phyloP scores from a whole-genome alignment of 129 eudicot species.

The Tagetes patula region DNA sequence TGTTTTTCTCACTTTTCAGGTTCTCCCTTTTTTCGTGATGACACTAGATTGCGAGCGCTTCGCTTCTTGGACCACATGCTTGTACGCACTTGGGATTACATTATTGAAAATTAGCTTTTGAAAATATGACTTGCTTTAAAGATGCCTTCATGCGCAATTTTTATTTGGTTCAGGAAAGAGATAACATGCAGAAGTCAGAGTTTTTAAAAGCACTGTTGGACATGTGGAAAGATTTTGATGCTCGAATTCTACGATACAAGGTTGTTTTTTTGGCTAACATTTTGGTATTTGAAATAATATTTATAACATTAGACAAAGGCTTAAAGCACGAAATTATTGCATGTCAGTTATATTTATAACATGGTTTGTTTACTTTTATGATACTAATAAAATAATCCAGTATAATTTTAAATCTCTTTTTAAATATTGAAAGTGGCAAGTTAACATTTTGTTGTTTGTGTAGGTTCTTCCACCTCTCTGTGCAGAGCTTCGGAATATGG shows the following conservation, averaged over 20 bases:
- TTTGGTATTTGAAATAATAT: conserved; percentile 9
- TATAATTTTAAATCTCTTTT: neutral
- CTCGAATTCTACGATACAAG: conserved; percentile 97
- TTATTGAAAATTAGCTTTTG: conserved; percentile 8
- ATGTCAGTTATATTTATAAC: conserved; percentile 16
- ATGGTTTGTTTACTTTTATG: neutral
- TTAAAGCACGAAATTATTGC: conserved; percentile 9
- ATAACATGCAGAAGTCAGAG: conserved; percentile 97
- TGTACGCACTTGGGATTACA: conserved; percentile 49
- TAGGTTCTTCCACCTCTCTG: conserved; percentile 99
- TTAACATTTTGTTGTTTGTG: conserved; percentile 22
- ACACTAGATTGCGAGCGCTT: conserved; percentile 98
- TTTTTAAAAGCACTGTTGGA: conserved; percentile 87
- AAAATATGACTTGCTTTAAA: conserved; percentile 26
- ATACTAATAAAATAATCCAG: neutral
- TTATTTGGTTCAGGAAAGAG: conserved; percentile 71
- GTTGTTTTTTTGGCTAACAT: conserved; percentile 38
- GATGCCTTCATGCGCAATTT: conserved; percentile 17
- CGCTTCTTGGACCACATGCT: conserved; percentile 99
- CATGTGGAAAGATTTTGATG: conserved; percentile 99
- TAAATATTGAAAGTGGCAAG: conserved; percentile 16
- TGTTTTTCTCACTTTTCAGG: conserved; percentile 51
- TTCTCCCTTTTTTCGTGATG: conserved; percentile 89
- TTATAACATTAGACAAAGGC: neutral
- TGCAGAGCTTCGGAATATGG: conserved; percentile 96